Base-by-base conservation (phyloP, 805 yeast species). In the Candida methanosorbosa region DNA sequence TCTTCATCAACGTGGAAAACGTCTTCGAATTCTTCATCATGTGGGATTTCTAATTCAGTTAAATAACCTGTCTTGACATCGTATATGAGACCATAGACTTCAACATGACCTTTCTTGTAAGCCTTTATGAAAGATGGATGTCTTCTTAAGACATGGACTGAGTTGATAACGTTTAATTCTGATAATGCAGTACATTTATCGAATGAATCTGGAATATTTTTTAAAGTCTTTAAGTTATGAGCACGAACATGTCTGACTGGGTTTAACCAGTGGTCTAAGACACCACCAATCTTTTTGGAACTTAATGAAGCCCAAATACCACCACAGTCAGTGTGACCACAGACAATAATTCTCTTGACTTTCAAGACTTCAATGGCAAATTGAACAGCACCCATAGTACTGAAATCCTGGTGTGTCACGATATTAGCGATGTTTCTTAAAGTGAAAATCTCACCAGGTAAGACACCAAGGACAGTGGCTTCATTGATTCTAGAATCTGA, bases 301-400 rank as follows among this genome's bases (percentile, higher is more conserved):
- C 78, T 68, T 32, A 88, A 60, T 8, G 87, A 76, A 17, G 94
- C 86, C 75, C 83, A 76, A 33, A 85, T 75, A 21, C 96, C 97
- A 33, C 95, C 96, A 67, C 97, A 88, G 57, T 85, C 94, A 22
- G 92, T 81, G 60, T 88, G 97, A 4, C 97, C 97, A 59, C 95
- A 84, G 5, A 88, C 81, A 36, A 88, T 70, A 34, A 88, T 76
- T 52, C 83, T 85, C 44, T 68, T 70, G 27, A 90, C 94, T 50
- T 82, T 81, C 40, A 88, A 66, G 12, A 80, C 85, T 44, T 84
- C 87, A 44, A 90, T 75, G 5, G 95, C 94, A 50, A 84, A 85
- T 57, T 88, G 95, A 21, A 90, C 63, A 3, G 87, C 87, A 0
- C 94, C 79, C 53, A 75, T 76, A 15, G 81, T 68, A 27, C 86